These are phyloP conservation scores for Annulohypoxylon truncatum DNA, from an alignment of 2,329 filamentous ascomycete species.

Conservation along the genomic window DNA sequence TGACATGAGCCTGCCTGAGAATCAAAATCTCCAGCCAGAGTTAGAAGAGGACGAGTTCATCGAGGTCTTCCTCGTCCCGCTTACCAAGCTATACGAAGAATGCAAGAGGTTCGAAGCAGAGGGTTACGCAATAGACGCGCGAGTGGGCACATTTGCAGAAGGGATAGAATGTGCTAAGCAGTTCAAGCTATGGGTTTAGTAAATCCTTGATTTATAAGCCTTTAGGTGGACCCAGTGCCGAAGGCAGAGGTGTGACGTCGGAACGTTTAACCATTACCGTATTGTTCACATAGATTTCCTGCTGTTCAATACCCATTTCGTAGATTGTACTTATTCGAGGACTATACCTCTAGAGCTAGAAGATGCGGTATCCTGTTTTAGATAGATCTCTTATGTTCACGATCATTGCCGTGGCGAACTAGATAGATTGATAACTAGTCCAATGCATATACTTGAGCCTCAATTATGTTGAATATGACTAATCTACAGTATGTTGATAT, in stretches of 20 bases:
- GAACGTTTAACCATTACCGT: background rate
- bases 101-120: slow-evolving; percentile 74
- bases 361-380: background rate
- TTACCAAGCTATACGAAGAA: slow-evolving; percentile 73
- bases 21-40: slow-evolving; percentile 74
- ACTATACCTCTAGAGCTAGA: background rate
- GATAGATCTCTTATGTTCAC: background rate
- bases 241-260: background rate
- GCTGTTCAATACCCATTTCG: slow-evolving; percentile 19
- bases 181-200: slow-evolving; percentile 55
- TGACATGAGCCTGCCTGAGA: slow-evolving; percentile 75
- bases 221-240: background rate
- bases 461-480: background rate
- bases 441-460: background rate
- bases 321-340: background rate
- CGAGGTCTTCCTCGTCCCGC: slow-evolving; percentile 77
- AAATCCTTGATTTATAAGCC: slow-evolving; percentile 1
- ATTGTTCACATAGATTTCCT: slow-evolving; percentile 21
- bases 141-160: slow-evolving; percentile 81
- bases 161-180: slow-evolving; percentile 78
- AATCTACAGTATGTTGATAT: no score
- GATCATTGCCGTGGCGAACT: background rate
- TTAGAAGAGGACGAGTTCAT: slow-evolving; percentile 87
- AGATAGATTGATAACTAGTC: slow-evolving; percentile 3
- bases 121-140: slow-evolving; percentile 82